Percentiles rank a stretch among this genome's conserved stretches.
Conservation (phyloP, 169 alveolate species). For the Neospora caninum region DNA sequence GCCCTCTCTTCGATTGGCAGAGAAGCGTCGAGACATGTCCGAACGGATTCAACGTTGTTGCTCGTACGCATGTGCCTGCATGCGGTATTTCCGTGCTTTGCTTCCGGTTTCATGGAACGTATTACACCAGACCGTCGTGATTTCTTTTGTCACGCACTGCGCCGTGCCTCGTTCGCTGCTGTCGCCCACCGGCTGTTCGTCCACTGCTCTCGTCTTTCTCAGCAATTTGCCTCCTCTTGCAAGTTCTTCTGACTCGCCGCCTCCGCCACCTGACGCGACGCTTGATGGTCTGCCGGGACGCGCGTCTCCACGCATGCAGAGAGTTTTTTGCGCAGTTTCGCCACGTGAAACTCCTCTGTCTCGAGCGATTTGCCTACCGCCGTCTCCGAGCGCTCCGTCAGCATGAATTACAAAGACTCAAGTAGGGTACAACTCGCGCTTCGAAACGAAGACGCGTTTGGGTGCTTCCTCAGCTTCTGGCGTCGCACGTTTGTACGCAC, state of each 20-base stretch:
- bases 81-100: too few relatives aligned
- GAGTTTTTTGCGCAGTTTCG: conserved; percentile 53
- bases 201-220: background rate
- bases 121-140: too few relatives aligned
- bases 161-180: background rate
- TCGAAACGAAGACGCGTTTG: too few relatives aligned
- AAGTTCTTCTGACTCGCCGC: conserved; percentile 15
- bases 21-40: too few relatives aligned
- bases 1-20: too few relatives aligned
- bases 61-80: too few relatives aligned
- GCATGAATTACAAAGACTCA: background rate
- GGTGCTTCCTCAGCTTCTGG: too few relatives aligned
- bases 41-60: too few relatives aligned
- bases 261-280: conserved; percentile 52
- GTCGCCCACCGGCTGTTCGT: background rate
- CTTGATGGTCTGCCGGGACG: conserved; percentile 56
- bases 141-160: too few relatives aligned
- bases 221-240: conserved; percentile 45
- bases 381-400: conserved; percentile 19
- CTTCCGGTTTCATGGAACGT: too few relatives aligned
- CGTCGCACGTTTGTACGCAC: too few relatives aligned
- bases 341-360: conserved; percentile 46
- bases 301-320: conserved; percentile 58
- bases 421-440: too few relatives aligned
- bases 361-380: conserved; percentile 23